A percentile compares a stretch with the other conserved stretches of the same genome.
Conservation (phyloP, 257 asterid species). For the Ilex asprella region DNA sequence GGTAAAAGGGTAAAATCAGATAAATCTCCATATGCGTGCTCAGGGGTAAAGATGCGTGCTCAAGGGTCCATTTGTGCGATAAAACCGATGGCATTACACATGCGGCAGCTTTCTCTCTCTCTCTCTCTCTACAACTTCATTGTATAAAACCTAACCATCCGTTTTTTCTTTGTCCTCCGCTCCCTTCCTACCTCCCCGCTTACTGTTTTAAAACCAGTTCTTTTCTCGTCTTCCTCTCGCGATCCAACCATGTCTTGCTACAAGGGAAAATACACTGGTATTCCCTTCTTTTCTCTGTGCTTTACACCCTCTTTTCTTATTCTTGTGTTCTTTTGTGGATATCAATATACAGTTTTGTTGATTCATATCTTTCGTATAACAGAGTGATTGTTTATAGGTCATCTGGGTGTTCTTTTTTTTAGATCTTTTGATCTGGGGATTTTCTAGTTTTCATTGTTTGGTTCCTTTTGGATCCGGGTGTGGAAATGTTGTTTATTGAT, state of each 20-base stretch:
- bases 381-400: not conserved
- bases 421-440: not conserved
- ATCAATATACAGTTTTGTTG: not conserved
- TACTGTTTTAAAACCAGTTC: not conserved
- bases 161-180: not conserved
- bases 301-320: not conserved
- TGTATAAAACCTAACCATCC: not conserved
- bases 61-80: too few species aligned
- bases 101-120: too few species aligned
- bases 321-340: not conserved
- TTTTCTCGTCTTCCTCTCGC: not conserved
- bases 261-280: constrained; percentile 88
- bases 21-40: too few species aligned
- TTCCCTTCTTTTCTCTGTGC: not conserved
- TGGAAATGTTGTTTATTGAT: too few species aligned
- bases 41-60: too few species aligned
- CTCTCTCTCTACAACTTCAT: too few species aligned
- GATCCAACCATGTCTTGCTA: constrained; percentile 53
- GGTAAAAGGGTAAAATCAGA: too few species aligned
- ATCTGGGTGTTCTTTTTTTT: not conserved
- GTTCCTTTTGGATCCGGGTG: too few species aligned
- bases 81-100: too few species aligned
- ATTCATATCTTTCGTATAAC: not conserved
- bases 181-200: not conserved
- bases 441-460: not conserved